These are phyloP conservation scores for Dictyostelium brefeldianum DNA, from an alignment of 78 protist species.

Conservation along the genomic window DNA sequence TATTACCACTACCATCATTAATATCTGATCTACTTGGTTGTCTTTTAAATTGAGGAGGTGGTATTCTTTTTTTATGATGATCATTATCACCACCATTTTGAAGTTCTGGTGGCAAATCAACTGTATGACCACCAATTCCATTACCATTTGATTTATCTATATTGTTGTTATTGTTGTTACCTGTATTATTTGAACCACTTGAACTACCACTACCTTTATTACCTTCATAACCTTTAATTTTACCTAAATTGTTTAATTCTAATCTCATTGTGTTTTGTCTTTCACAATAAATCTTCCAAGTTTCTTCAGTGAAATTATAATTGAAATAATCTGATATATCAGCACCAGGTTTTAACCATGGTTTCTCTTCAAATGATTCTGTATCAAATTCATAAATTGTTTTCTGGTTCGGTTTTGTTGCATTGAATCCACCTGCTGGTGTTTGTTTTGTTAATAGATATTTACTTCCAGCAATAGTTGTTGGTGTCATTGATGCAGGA, in stretches of 20 bases:
- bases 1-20: not conserved
- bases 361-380: conserved; percentile 84
- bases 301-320: conserved; percentile 93
- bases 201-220: not conserved
- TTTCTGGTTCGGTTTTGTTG: conserved; percentile 32
- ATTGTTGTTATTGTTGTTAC: not conserved
- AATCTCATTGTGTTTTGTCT: conserved; percentile 76
- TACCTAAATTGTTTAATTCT: conserved; percentile 63
- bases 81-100: not conserved
- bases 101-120: conserved; percentile 74
- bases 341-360: conserved; percentile 91
- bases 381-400: conserved; percentile 70
- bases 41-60: not conserved
- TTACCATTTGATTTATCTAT: conserved; percentile 16
- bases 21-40: not conserved
- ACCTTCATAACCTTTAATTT: conserved; percentile 69
- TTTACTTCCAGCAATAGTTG: not conserved
- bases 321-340: conserved; percentile 94
- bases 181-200: not conserved
- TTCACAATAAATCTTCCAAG: conserved; percentile 91
- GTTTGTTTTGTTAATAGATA: conserved; percentile 24
- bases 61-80: not conserved
- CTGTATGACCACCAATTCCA: not conserved
- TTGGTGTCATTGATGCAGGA: conserved; percentile 47
- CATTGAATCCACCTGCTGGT: conserved; percentile 16